Evolutionary conservation across 495 filamentous ascomycete genomes (phyloP), one percentile per base, ranked within the genome.

Genomic region (Aspergillus haitiensis): DNA sequence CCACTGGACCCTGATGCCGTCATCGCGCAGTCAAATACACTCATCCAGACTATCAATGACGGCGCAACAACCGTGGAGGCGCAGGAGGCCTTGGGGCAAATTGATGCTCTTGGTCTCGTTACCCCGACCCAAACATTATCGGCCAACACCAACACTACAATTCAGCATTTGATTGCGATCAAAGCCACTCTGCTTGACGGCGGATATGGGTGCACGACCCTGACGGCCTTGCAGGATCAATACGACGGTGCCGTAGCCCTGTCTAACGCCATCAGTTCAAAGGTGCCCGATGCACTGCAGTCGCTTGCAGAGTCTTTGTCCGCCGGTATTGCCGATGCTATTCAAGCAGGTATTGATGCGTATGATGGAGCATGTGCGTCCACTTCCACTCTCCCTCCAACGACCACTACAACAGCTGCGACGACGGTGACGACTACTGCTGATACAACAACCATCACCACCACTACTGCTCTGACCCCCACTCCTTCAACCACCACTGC

Each of bases 111-210:
- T n/a, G 47, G 56, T 50, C 66, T 78, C 16, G 62, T 68, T 21
- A 34, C 31, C 16, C 62, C 64, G n/a, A 64, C 74, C n/a, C 52
- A 64, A 10, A 64, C 66, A n/a, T 62, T 78, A 6, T 65, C 59
- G 7, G 44, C 64, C 33, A 59, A 65, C 1, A 67, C 71, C n/a
- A 6, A 72, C 55, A 42, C 47, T 18, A 64, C 73, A 13, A 57
- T 77, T 15, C 45, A 61, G 2, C 68, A 73, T 55, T 56, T 77
- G 32, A 58, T 63, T 44, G 56, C 57, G 32, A 75, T 74, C 62
- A 75, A 74, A 62, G 16, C 42, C 6, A 48, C 64, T 11, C 64
- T 78, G 42, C 67, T 73, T 46, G 56, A 67, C 12, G 68, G 69
- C 31, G 61, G 62, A 21, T 53, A 66, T 8, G 75, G 74, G 44